Base-by-base conservation (phyloP, 2,329 filamentous ascomycete genomes). In the Fusarium mexicanum region DNA sequence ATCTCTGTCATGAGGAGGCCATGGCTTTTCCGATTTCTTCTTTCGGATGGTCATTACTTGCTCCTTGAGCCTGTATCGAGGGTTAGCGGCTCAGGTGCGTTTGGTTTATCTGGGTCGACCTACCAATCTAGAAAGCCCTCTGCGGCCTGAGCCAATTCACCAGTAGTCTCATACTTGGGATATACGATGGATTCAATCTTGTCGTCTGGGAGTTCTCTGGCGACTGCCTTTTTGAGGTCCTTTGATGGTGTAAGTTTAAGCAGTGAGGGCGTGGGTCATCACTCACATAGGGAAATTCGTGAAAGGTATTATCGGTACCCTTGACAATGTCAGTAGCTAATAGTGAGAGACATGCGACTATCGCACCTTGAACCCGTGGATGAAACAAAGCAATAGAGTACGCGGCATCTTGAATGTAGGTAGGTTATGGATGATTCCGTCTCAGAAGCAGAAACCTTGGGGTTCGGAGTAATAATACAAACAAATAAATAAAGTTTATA, bases 11-110 rank as follows among this genome's bases (percentile, higher is more conserved):
- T 93, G 88, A 2, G 93, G 94, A 2, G 94, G 94, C 78, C 92
- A 94, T 16, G 93, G 91, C 3, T 91, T 94, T 31, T 88, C 86
- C 69, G 91, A 90, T 38, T 89, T 89, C 66, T 91, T 89, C 80
- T 97, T 94, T 69, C 87, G 83, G 22, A 96, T 85, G 54, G 95
- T 92, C 80, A 96, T 94, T 43, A 97, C 93, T 73, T 91, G 91
- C 79, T 95, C 91, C 78, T 94, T 92, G 53, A 97, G 87, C 93
- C 92, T 94, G 50, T 3, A 6, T 7, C 6, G 3, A 33, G n/a
- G 4, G 24, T 76, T 22, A 68, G 54, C 5, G 13, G 11, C 4
- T 5, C 31, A 17, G 18, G 16, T 5, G 22, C 14, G 12, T n/a
- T 46, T 53, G 26, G 37, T 51, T 31, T 38, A 9, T 17, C 7